Percentiles rank a stretch among this genome's conserved stretches.
Evolutionary conservation across 345 rosid species (phyloP).

Genomic region (Salix exigua): DNA sequence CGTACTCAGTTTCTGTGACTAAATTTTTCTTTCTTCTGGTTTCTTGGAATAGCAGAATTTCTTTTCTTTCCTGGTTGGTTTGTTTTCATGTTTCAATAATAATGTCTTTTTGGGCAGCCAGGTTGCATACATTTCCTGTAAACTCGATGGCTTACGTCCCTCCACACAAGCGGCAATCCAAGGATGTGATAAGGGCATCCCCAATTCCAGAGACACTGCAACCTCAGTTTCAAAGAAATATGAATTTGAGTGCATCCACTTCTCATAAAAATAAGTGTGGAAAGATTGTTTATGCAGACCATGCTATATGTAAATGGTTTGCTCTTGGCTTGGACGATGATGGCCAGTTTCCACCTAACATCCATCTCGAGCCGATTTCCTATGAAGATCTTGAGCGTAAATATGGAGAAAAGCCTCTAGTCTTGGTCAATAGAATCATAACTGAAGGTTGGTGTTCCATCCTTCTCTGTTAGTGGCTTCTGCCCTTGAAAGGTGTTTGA

Average conservation of each 20-base stretch:
- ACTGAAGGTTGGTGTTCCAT: slow-evolving; percentile 23
- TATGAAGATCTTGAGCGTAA: slow-evolving; percentile 25
- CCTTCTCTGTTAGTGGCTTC: neutral
- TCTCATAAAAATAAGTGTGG: slow-evolving; percentile 10
- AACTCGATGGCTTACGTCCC: too few species aligned
- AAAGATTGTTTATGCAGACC: slow-evolving; percentile 31
- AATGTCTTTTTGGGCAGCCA: neutral
- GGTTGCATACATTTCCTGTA: neutral
- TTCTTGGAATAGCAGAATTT: neutral
- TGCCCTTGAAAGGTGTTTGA: neutral
- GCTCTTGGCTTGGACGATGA: slow-evolving; percentile 40
- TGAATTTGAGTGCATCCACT: slow-evolving; percentile 16
- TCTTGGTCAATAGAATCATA: slow-evolving; percentile 29
- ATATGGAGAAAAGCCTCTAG: slow-evolving; percentile 30
- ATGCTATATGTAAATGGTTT: slow-evolving; percentile 42
- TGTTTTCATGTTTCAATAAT: neutral
- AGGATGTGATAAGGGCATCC: slow-evolving; percentile 23
- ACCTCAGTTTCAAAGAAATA: slow-evolving; percentile 30
- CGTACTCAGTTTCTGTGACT: too few species aligned
- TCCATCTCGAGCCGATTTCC: slow-evolving; percentile 35
- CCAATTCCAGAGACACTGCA: slow-evolving; percentile 31
- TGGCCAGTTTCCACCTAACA: slow-evolving; percentile 29
- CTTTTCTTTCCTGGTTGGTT: neutral
- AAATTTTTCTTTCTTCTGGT: neutral
- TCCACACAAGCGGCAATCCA: slow-evolving; percentile 45